Base-by-base conservation (phyloP, 2,329 filamentous ascomycete species). In the Scedosporium boydii region DNA sequence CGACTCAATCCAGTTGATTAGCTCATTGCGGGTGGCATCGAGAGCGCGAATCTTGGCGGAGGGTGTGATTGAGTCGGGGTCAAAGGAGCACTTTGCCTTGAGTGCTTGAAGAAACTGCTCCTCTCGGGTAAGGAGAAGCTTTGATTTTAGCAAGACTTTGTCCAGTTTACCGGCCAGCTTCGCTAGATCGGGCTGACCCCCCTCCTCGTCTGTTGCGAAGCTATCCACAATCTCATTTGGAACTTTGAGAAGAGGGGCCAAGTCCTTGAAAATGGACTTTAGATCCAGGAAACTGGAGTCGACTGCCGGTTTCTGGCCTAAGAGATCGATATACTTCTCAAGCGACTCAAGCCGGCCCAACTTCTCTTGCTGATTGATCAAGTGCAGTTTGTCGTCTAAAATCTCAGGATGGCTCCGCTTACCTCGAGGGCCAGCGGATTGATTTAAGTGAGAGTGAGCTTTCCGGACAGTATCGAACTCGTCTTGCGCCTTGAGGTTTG, bases 1-100 rank as follows among this genome's bases (percentile, higher is more conserved):
- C 4, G 74, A 75, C 70, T 88, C 86, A 63, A 88, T 87, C 86
- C 86, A 88, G 63, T 73, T 77, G 63, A 88, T 87, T 59, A 88
- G 77, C 65, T 84, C 82, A 60, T 81, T 80, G 16, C 86, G 78
- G 10, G 85, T 83, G 6, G 74, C 74, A 51, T 78, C 79, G 9
- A 88, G 73, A 14, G 86, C 86, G 58, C 78, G 75, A 2, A 85
- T 66, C 65, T 80, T 82, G 16, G 71, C 61, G 69, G 66, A 14
- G 73, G 70, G 10, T 69, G 67, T 60, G 63, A 62, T 16, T 7
- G 53, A 58, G 21, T 62, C 60, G 10, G 64, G 59, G 16, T 74
- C 71, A 51, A 71, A 68, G 18, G 75, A 72, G 5, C 73, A 71
- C 51, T 71, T 71, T 58, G 74, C 70, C 64, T 75, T 79, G 21